Evolutionary conservation across 257 asterid genomes (phyloP).

Genomic region (Rubia yunnanensis): DNA sequence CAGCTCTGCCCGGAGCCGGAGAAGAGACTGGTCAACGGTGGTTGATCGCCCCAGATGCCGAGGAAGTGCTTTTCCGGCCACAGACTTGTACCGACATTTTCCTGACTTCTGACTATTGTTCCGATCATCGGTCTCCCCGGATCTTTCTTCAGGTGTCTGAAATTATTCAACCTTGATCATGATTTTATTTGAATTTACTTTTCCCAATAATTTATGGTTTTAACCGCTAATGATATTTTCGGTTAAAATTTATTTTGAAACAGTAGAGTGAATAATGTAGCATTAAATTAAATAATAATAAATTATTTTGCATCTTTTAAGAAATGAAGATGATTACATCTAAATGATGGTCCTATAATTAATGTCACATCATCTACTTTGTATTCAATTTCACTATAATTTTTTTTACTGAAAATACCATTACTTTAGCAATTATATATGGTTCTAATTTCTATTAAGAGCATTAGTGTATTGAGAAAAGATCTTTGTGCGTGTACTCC

Average conservation of each 20-base stretch:
- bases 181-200: neutral
- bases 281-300: too few relatives aligned
- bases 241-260: too few relatives aligned
- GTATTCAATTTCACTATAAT: too few relatives aligned
- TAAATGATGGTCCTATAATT: too few relatives aligned
- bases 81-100: conserved; percentile 38
- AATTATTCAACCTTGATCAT: neutral
- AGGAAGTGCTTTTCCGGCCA: conserved; percentile 38
- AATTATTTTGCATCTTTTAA: too few relatives aligned
- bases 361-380: too few relatives aligned
- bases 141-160: conserved; percentile 23
- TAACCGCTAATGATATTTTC: neutral
- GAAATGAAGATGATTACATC: too few relatives aligned
- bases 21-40: conserved; percentile 10
- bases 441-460: neutral
- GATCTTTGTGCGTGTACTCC: too few relatives aligned
- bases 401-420: too few relatives aligned
- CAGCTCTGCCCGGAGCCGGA: conserved; percentile 13
- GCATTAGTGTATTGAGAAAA: neutral
- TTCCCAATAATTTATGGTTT: neutral
- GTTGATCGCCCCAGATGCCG: conserved; percentile 14
- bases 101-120: conserved; percentile 22
- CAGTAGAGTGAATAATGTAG: too few relatives aligned
- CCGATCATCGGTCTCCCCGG: conserved; percentile 23
- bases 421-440: neutral